A percentile compares a stretch with the other conserved stretches of the same genome.
Conservation (phyloP, 1,139 yeast species). For the Yamadazyma epiphylla region DNA sequence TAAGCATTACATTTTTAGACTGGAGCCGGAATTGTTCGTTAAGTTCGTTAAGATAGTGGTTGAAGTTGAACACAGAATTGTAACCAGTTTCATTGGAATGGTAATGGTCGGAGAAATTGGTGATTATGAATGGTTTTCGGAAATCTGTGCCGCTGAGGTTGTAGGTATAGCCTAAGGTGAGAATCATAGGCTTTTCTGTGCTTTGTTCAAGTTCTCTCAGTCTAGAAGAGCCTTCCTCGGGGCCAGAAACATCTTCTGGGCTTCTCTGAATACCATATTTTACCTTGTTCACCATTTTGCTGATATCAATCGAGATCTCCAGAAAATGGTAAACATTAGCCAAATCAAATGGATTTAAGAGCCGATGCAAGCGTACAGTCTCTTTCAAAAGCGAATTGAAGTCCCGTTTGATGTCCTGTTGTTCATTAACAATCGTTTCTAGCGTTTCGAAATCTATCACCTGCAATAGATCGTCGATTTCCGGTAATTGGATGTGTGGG, state of each 20-base stretch:
- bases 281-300: slow-evolving; percentile 7
- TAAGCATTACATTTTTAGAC: slow-evolving; percentile 4
- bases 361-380: slow-evolving; percentile 10
- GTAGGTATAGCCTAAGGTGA: slow-evolving; percentile 17
- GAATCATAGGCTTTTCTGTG: neutral
- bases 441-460: slow-evolving; percentile 1
- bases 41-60: slow-evolving; percentile 4
- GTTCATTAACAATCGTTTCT: slow-evolving; percentile 5
- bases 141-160: slow-evolving; percentile 17
- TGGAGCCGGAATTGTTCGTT: slow-evolving; percentile 3
- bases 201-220: no score
- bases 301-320: slow-evolving; percentile 17
- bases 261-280: no score
- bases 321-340: slow-evolving; percentile 16
- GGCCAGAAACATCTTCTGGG: no score
- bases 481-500: neutral
- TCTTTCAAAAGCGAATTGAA: slow-evolving; percentile 13
- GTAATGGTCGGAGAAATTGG: slow-evolving; percentile 5
- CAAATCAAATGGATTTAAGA: slow-evolving; percentile 10
- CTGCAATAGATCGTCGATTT: neutral
- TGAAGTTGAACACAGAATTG: slow-evolving; percentile 6
- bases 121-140: slow-evolving; percentile 15
- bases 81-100: slow-evolving; percentile 8
- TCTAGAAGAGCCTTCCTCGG: no score
- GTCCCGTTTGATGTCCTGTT: slow-evolving; percentile 5